A percentile compares a stretch with the other conserved stretches of the same genome.
Conservation (phyloP, 352 stramenopile species). For the Phytophthora europaea region DNA sequence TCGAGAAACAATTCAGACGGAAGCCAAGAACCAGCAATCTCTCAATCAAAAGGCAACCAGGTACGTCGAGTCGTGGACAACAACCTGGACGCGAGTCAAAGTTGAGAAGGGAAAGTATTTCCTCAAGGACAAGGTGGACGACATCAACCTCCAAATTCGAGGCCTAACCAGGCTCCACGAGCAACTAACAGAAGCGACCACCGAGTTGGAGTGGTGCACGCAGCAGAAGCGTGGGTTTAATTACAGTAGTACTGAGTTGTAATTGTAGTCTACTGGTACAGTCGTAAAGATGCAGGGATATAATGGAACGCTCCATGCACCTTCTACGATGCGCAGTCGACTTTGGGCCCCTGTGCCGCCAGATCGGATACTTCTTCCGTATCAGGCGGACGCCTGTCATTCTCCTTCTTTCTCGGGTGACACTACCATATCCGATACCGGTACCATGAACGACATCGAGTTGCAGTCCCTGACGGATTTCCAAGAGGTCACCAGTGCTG, state of each 20-base stretch:
- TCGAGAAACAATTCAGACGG: not conserved
- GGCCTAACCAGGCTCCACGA: not conserved
- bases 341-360: not conserved
- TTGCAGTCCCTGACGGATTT: not conserved
- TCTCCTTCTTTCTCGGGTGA: not conserved
- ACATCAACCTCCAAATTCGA: not conserved
- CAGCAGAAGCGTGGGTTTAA: not conserved
- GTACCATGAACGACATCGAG: not conserved
- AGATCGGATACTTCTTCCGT: not conserved
- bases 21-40: not conserved
- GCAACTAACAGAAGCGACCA: not conserved
- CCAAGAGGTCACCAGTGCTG: not conserved
- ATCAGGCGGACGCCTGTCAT: not conserved
- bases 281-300: not conserved
- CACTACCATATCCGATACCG: not conserved
- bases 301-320: not conserved
- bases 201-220: slow-evolving; percentile 2
- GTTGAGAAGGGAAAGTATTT: not conserved
- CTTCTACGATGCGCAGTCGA: slow-evolving; percentile 1
- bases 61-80: not conserved
- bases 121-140: not conserved
- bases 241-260: not conserved
- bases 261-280: not conserved
- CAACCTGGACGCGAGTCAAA: not conserved
- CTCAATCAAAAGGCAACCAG: not conserved